These are phyloP conservation scores for Boletus reticulatus DNA, from an alignment of 768 basidiomycete genomes.

Conservation along the genomic window DNA sequence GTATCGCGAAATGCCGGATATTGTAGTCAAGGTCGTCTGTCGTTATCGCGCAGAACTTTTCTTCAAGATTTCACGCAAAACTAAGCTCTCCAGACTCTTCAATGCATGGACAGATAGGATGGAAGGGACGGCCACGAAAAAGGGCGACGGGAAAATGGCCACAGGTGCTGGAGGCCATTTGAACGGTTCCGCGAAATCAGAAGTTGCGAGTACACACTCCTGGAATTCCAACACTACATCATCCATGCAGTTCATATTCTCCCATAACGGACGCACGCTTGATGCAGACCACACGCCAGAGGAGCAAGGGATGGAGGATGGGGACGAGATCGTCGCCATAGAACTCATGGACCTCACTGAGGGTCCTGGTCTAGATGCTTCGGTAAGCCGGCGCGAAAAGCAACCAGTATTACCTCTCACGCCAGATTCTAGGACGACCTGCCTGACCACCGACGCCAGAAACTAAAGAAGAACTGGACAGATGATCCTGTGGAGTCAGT, in stretches of 20 bases:
- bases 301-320: constrained; percentile 84
- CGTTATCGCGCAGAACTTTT: constrained; percentile 88
- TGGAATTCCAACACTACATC: constrained; percentile 38
- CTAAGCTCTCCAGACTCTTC: constrained; percentile 78
- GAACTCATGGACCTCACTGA: constrained; percentile 90
- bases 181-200: constrained; percentile 52
- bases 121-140: constrained; percentile 59
- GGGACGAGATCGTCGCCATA: constrained; percentile 85
- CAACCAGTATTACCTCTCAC: not conserved
- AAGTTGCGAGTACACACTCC: constrained; percentile 46
- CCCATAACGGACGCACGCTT: constrained; percentile 76
- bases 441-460: constrained; percentile 61
- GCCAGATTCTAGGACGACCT: constrained; percentile 53
- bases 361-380: constrained; percentile 56
- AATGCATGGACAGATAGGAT: constrained; percentile 89
- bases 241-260: constrained; percentile 80
- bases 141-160: constrained; percentile 35
- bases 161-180: constrained; percentile 28
- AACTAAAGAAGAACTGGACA: constrained; percentile 79
- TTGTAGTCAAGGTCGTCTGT: constrained; percentile 85
- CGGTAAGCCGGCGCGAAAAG: constrained; percentile 43
- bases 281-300: constrained; percentile 83
- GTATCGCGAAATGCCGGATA: constrained; percentile 84
- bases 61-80: constrained; percentile 92
- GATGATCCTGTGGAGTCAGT: constrained; percentile 73